These are phyloP conservation scores for Cronartium ribicola DNA, from an alignment of 1,284 basidiomycete species.

Conservation along the genomic window DNA sequence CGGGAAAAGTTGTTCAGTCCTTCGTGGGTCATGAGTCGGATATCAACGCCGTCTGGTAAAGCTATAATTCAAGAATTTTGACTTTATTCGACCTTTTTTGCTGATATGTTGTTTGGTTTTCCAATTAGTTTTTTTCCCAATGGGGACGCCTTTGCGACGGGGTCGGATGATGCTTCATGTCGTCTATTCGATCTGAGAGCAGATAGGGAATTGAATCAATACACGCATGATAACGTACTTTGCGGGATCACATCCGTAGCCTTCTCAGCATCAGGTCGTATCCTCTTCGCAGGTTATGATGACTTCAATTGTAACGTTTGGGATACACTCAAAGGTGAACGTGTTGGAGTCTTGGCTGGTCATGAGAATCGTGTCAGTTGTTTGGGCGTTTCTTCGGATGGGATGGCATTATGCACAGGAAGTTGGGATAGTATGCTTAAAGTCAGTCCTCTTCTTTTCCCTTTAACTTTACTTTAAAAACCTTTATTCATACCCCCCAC, in stretches of 20 bases:
- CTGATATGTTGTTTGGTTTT: neutral
- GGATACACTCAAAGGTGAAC: constrained; percentile 97
- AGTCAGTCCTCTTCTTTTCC: constrained; percentile 58
- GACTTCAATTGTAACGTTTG: constrained; percentile 99
- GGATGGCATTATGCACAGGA: constrained; percentile 96
- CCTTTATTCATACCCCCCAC: neutral
- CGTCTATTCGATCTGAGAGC: constrained; percentile 96
- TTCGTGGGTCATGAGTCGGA: constrained; percentile 98
- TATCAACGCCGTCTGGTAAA: constrained; percentile 95
- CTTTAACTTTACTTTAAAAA: neutral
- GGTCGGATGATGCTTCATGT: constrained; percentile 97
- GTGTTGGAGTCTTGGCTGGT: constrained; percentile 90
- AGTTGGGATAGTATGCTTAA: constrained; percentile 95
- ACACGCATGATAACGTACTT: constrained; percentile 96
- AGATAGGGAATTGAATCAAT: constrained; percentile 90
- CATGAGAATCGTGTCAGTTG: constrained; percentile 98
- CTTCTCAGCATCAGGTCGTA: constrained; percentile 92
- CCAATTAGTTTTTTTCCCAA: constrained; percentile 90
- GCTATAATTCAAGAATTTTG: constrained; percentile 47
- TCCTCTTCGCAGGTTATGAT: constrained; percentile 97
- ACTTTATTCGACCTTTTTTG: neutral
- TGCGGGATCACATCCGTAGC: constrained; percentile 98
- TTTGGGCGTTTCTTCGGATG: constrained; percentile 89
- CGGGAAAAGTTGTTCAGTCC: constrained; percentile 92
- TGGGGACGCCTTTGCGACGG: constrained; percentile 96